phyloP scores from a whole-genome alignment of 306 rosid genomes.

The Luffa acutangula region DNA sequence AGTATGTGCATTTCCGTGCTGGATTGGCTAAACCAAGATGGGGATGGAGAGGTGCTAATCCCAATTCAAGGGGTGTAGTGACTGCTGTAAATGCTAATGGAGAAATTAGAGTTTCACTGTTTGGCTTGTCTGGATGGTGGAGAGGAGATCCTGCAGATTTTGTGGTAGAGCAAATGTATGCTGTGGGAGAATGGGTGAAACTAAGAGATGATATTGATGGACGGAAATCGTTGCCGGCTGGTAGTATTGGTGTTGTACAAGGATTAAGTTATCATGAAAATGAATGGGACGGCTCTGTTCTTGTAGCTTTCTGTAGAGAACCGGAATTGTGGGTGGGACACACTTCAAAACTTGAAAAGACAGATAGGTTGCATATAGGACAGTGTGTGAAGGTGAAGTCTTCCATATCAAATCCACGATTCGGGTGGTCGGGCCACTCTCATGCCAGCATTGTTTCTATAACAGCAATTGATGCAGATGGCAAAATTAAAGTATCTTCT shows the following conservation, averaged over 20 bases:
- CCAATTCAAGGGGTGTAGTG: constrained; percentile 68
- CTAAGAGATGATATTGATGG: constrained; percentile 40
- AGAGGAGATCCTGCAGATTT: constrained; percentile 93
- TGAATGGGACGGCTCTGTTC: constrained; percentile 63
- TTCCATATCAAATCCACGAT: constrained; percentile 64
- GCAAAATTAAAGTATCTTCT: constrained; percentile 79
- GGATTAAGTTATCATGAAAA: constrained; percentile 76
- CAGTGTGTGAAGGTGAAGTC: constrained; percentile 70
- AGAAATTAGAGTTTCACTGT: constrained; percentile 76
- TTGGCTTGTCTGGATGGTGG: constrained; percentile 78
- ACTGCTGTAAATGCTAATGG: constrained; percentile 92
- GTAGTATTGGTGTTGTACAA: constrained; percentile 88
- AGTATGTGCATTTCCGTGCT: constrained; percentile 69
- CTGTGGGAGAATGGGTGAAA: constrained; percentile 96
- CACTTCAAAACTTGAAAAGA: constrained; percentile 56
- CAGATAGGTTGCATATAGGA: constrained; percentile 48
- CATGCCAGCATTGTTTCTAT: constrained; percentile 67
- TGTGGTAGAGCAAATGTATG: constrained; percentile 70
- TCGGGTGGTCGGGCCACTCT: constrained; percentile 96
- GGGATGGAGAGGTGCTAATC: constrained; percentile 94
- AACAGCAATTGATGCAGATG: constrained; percentile 89
- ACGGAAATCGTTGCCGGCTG: constrained; percentile 75
- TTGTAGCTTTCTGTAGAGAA: constrained; percentile 83
- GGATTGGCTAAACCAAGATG: constrained; percentile 86
- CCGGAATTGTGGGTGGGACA: constrained; percentile 94